Percentiles rank a stretch among this genome's conserved stretches.
Evolutionary conservation across 352 stramenopile species (phyloP).

Genomic region (Phytophthora hybrid): DNA sequence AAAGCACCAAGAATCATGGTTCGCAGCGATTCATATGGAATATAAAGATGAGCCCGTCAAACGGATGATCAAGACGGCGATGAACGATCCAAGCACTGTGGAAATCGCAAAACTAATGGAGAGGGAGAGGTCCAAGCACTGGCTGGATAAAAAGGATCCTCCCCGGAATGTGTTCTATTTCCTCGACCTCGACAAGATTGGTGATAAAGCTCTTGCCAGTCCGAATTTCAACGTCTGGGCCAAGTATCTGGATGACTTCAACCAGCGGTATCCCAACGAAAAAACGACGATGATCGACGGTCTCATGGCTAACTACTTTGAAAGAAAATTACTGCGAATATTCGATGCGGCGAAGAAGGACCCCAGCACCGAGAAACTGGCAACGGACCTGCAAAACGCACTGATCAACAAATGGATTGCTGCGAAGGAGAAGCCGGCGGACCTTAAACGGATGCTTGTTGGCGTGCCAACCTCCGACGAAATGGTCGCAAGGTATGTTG

Average conservation of each 20-base stretch:
- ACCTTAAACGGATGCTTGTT: not conserved
- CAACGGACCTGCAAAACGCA: not conserved
- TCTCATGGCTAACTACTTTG: not conserved
- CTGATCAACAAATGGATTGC: slow-evolving; percentile 3
- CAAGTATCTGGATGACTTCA: slow-evolving; percentile 2
- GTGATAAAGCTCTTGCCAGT: not conserved
- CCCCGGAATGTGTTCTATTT: not conserved
- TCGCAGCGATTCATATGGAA: not conserved
- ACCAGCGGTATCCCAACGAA: not conserved
- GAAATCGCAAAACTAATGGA: not conserved
- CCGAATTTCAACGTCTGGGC: not conserved
- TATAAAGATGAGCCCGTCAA: not conserved
- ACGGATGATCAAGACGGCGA: not conserved
- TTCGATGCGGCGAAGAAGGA: not conserved
- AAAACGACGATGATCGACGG: not conserved
- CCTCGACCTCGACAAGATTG: not conserved
- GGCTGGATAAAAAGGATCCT: not conserved
- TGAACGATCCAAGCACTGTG: not conserved
- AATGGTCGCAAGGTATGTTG: not conserved
- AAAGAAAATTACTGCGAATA: not conserved
- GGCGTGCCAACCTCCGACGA: not conserved
- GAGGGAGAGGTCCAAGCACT: not conserved
- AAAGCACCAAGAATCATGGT: not conserved
- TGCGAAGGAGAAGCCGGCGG: not conserved
- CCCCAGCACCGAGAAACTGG: slow-evolving; percentile 1